A percentile compares a stretch with the other conserved stretches of the same genome.
Conservation (phyloP, 352 stramenopile genomes). For the Phytophthora sp. region DNA sequence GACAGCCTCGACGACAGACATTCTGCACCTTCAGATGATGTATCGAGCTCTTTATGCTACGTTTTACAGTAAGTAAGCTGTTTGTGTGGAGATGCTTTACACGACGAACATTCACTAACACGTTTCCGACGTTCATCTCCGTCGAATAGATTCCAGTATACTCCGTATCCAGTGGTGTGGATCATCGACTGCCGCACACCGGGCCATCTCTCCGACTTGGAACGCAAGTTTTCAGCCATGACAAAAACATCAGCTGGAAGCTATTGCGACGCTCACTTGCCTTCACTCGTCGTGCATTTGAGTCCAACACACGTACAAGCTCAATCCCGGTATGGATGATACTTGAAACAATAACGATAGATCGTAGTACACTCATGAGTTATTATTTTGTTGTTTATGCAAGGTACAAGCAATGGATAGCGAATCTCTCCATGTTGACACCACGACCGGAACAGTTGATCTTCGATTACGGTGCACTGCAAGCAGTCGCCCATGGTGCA, state of each 20-base stretch:
- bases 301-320: constrained; percentile 38
- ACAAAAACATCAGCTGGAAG: background rate
- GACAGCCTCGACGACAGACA: background rate
- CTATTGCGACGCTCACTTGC: constrained; percentile 41
- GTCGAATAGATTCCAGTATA: constrained; percentile 28
- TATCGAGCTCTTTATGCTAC: constrained; percentile 30
- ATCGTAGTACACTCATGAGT: background rate
- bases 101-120: background rate
- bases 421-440: constrained; percentile 9
- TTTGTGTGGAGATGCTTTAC: background rate
- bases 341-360: no score
- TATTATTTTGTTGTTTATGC: background rate
- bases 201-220: constrained; percentile 40
- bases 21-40: background rate
- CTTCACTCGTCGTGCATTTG: constrained; percentile 64
- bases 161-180: constrained; percentile 54
- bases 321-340: constrained; percentile 34
- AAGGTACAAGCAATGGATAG: constrained; percentile 49
- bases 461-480: constrained; percentile 50
- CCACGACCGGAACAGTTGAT: constrained; percentile 50
- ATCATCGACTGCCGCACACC: constrained; percentile 55
- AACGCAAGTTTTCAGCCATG: constrained; percentile 20
- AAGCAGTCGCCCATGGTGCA: constrained; percentile 37
- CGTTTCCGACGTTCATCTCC: background rate
- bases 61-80: constrained; percentile 30